Evolutionary conservation across 129 eudicot genomes (phyloP).

Genomic region (Chrysanthemum seticuspe): DNA sequence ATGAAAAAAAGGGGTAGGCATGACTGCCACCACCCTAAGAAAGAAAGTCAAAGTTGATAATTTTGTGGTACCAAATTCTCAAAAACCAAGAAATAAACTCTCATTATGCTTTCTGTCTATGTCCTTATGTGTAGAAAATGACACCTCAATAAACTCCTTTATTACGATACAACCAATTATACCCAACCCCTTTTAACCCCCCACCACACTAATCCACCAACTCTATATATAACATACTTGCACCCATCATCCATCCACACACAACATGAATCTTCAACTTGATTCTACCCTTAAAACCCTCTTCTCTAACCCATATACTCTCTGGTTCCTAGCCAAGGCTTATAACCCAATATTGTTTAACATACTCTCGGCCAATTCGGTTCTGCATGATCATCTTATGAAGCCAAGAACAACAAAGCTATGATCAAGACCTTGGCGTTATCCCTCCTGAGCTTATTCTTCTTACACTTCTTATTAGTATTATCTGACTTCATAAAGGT

Average conservation of each 20-base stretch:
- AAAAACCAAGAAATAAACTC: conserved; percentile 54
- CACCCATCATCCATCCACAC: conserved; percentile 25
- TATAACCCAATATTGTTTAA: conserved; percentile 16
- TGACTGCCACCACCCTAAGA: no score
- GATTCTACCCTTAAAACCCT: conserved; percentile 26
- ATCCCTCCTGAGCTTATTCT: conserved; percentile 80
- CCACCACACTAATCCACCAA: conserved; percentile 5
- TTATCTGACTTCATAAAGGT: conserved; percentile 36
- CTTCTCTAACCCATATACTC: conserved; percentile 29
- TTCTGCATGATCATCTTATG: conserved; percentile 12
- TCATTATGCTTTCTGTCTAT: conserved; percentile 44
- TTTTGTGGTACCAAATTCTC: conserved; percentile 34
- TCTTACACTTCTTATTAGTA: conserved; percentile 25
- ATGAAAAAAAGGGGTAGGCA: no score
- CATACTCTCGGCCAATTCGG: conserved; percentile 20
- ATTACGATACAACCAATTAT: conserved; percentile 33
- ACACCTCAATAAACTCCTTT: conserved; percentile 43
- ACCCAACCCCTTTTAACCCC: conserved; percentile 26
- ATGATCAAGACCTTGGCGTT: conserved; percentile 42
- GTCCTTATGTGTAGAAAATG: conserved; percentile 42
- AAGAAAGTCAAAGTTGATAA: conserved; percentile 28
- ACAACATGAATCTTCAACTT: conserved; percentile 20
- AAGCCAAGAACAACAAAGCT: conserved; percentile 6
- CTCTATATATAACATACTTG: conserved; percentile 33
- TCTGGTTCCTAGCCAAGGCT: conserved; percentile 30